A percentile compares a stretch with the other conserved stretches of the same genome.
These are phyloP conservation scores for Capronia americana DNA, from an alignment of 2,329 filamentous ascomycete species.

Conservation along the genomic window DNA sequence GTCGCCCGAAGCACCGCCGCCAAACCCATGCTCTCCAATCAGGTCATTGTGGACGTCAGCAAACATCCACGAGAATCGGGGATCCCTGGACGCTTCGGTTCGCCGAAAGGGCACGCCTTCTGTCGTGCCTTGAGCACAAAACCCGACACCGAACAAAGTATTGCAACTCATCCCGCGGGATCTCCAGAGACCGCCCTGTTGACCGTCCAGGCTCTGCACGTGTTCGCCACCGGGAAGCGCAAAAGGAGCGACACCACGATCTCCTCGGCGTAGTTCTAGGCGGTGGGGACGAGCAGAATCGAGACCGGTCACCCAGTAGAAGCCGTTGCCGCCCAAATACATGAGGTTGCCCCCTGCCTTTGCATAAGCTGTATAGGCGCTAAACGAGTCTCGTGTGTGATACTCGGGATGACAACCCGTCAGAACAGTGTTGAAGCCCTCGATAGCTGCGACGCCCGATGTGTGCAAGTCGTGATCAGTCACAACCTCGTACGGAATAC, in stretches of 20 bases:
- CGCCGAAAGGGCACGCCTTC: constrained; percentile 42
- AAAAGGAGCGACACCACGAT: constrained; percentile 41
- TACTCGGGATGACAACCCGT: constrained; percentile 48
- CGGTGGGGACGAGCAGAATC: constrained; percentile 42
- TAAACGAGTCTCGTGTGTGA: constrained; percentile 41
- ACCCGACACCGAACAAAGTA: constrained; percentile 44
- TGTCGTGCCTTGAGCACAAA: constrained; percentile 43
- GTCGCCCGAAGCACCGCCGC: constrained; percentile 47
- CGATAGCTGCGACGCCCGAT: constrained; percentile 35
- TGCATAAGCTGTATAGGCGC: constrained; percentile 43
- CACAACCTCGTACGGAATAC: constrained; percentile 46
- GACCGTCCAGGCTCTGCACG: constrained; percentile 40
- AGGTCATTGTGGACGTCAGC: constrained; percentile 35
- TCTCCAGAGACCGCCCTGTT: constrained; percentile 46
- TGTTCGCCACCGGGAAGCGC: constrained; percentile 30
- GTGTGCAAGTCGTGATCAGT: constrained; percentile 48
- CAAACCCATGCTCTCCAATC: constrained; percentile 41
- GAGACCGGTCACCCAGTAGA: constrained; percentile 42
- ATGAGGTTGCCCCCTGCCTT: constrained; percentile 46
- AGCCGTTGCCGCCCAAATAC: constrained; percentile 50
- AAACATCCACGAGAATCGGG: constrained; percentile 37
- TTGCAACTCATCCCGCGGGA: constrained; percentile 43
- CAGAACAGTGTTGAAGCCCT: constrained; percentile 41
- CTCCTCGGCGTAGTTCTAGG: constrained; percentile 46
- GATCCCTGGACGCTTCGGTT: constrained; percentile 25